A percentile compares a stretch with the other conserved stretches of the same genome.
Conservation (phyloP, 192 early-diverging fungal genomes). For the Gonapodya sp. region DNA sequence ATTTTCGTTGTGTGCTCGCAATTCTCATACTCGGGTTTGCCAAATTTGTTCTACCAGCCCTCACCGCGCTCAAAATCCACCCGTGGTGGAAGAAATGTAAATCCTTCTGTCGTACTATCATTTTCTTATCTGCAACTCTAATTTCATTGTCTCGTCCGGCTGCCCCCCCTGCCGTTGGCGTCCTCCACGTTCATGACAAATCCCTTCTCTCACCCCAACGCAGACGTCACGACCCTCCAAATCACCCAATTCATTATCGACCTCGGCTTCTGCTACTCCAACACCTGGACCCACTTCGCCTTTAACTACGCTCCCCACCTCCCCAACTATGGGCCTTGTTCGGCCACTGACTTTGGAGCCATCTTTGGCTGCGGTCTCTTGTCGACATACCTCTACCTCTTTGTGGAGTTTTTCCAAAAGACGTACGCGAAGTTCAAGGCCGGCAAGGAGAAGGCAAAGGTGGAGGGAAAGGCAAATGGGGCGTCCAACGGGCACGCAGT, state of each 20-base stretch:
- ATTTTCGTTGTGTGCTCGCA: background rate
- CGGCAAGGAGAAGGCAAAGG: background rate
- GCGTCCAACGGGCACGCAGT: conserved; percentile 5
- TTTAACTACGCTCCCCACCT: conserved; percentile 43
- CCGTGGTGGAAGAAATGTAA: conserved; percentile 85
- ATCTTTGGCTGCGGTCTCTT: background rate
- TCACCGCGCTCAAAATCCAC: conserved; percentile 16
- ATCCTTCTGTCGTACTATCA: too few relatives aligned
- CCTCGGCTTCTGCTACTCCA: conserved; percentile 73
- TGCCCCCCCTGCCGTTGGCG: background rate
- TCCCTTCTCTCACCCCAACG: too few relatives aligned
- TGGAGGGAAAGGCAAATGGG: background rate
- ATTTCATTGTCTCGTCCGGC: too few relatives aligned
- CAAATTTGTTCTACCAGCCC: background rate
- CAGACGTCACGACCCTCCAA: conserved; percentile 39
- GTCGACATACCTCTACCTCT: background rate
- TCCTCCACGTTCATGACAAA: too few relatives aligned
- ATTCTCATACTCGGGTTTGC: background rate
- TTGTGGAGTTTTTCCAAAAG: background rate
- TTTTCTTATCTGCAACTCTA: too few relatives aligned
- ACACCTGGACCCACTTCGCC: conserved; percentile 74
- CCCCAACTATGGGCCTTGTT: background rate
- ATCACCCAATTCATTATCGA: conserved; percentile 87
- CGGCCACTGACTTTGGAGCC: background rate
- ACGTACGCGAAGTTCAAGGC: conserved; percentile 3